Percentiles rank a stretch among this genome's conserved stretches.
phyloP scores from a whole-genome alignment of 208 protist genomes.

The Acanthamoeba royreba region DNA sequence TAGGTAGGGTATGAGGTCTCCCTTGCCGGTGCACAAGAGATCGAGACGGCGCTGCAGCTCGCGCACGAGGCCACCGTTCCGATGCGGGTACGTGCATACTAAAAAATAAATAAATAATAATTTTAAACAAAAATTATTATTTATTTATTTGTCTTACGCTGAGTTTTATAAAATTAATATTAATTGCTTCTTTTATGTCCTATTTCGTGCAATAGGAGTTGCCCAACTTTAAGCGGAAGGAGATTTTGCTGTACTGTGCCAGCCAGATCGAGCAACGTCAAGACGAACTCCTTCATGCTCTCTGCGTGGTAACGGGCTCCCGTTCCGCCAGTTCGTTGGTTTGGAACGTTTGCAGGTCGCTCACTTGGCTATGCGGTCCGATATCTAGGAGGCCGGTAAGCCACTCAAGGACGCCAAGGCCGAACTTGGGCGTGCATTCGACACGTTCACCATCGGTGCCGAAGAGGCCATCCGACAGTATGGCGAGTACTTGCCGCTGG shows the following conservation, averaged over 20 bases:
- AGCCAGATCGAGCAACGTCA: not conserved
- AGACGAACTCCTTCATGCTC: conserved; percentile 14
- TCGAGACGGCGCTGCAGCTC: conserved; percentile 2
- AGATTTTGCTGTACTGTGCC: not conserved
- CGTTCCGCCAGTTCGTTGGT: not conserved
- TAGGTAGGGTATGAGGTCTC: conserved; percentile 51
- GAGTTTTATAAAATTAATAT: no score
- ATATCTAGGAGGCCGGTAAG: conserved; percentile 37
- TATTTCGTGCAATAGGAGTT: not conserved
- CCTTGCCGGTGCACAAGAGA: not conserved
- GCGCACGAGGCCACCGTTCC: not conserved
- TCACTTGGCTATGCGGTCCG: not conserved
- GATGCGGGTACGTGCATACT: conserved; percentile 22
- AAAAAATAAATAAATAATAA: no score
- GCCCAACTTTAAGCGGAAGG: conserved; percentile 27
- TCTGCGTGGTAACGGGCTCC: conserved; percentile 47
- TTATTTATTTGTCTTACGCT: no score
- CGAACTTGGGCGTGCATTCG: conserved; percentile 55
- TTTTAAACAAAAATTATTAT: no score
- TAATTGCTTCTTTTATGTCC: no score
- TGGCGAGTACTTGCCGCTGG: conserved; percentile 28
- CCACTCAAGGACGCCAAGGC: conserved; percentile 19
- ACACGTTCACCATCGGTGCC: conserved; percentile 68
- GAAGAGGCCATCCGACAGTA: conserved; percentile 56
- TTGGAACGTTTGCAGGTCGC: no score